phyloP scores from a whole-genome alignment of 495 filamentous ascomycete species.

The Cladorrhinum samala region DNA sequence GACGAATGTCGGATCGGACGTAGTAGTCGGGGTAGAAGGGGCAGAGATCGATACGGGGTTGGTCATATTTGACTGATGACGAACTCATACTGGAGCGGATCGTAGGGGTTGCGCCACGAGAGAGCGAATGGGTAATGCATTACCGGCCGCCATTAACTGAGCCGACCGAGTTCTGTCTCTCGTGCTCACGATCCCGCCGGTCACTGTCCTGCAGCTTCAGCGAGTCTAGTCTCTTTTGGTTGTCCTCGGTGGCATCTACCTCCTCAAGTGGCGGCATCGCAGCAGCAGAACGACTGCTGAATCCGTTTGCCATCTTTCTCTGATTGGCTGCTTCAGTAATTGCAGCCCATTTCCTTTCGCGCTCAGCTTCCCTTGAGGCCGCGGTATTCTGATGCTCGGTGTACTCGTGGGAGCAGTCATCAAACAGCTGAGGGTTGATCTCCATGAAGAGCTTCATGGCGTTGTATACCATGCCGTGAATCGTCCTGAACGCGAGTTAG shows the following conservation, averaged over 20 bases:
- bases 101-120: not conserved
- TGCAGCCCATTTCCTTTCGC: slow-evolving; percentile 80
- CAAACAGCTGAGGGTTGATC: slow-evolving; percentile 97
- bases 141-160: slow-evolving; percentile 46
- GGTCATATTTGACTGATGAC: not conserved
- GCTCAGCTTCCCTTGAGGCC: slow-evolving; percentile 64
- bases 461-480: slow-evolving; percentile 99
- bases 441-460: slow-evolving; percentile 99
- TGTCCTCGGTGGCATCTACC: slow-evolving; percentile 73
- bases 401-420: slow-evolving; percentile 97
- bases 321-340: slow-evolving; percentile 73
- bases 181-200: slow-evolving; percentile 41
- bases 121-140: not conserved
- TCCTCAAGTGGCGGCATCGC: slow-evolving; percentile 52
- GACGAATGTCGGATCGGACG: too few relatives aligned
- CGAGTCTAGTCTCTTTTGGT: slow-evolving; percentile 74
- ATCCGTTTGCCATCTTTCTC: slow-evolving; percentile 36
- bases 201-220: slow-evolving; percentile 71
- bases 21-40: too few relatives aligned
- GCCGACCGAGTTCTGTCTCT: slow-evolving; percentile 45
- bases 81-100: not conserved
- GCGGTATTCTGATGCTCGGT: slow-evolving; percentile 93
- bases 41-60: not conserved
- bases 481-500: slow-evolving; percentile 57
- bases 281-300: slow-evolving; percentile 11